Conservation (phyloP, 371 early-diverging fungal genomes). For the Mucor circinelloides region DNA sequence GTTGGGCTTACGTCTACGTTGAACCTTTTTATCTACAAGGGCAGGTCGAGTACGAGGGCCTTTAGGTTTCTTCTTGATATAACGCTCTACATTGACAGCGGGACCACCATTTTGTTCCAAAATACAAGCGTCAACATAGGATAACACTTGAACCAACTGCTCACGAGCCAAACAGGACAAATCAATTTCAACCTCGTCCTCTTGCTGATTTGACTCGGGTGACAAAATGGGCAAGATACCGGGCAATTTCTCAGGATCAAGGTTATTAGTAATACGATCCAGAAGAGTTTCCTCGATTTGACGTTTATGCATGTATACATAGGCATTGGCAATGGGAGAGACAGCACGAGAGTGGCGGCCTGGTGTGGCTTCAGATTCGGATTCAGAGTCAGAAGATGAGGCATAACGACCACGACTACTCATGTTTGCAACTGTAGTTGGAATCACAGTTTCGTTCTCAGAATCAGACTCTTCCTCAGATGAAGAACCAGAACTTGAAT, state of each 20-base stretch:
- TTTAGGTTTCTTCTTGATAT: slow-evolving; percentile 28
- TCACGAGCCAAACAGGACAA: slow-evolving; percentile 50
- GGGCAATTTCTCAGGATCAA: slow-evolving; percentile 47
- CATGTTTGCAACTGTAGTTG: slow-evolving; percentile 45
- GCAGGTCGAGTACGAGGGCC: slow-evolving; percentile 22
- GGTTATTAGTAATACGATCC: slow-evolving; percentile 45
- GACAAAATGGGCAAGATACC: slow-evolving; percentile 50
- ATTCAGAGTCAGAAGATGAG: slow-evolving; percentile 31
- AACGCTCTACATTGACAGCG: slow-evolving; percentile 38
- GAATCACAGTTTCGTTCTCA: slow-evolving; percentile 29
- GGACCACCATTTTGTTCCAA: slow-evolving; percentile 52
- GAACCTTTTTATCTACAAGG: background rate
- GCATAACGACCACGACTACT: slow-evolving; percentile 37
- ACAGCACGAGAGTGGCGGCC: slow-evolving; percentile 20
- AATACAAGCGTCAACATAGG: slow-evolving; percentile 55
- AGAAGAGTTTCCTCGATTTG: slow-evolving; percentile 50
- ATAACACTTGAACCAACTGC: slow-evolving; percentile 42
- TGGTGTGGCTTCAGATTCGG: slow-evolving; percentile 36
- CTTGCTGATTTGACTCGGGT: slow-evolving; percentile 28
- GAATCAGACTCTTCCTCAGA: slow-evolving; percentile 29
- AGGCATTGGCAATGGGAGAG: slow-evolving; percentile 15
- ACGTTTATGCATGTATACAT: slow-evolving; percentile 49
- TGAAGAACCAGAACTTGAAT: slow-evolving; percentile 18
- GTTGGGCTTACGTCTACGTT: slow-evolving; percentile 19
- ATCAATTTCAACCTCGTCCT: slow-evolving; percentile 52